Evolutionary conservation across 768 basidiomycete species (phyloP).

Genomic region (Vishniacozyma victoriae): DNA sequence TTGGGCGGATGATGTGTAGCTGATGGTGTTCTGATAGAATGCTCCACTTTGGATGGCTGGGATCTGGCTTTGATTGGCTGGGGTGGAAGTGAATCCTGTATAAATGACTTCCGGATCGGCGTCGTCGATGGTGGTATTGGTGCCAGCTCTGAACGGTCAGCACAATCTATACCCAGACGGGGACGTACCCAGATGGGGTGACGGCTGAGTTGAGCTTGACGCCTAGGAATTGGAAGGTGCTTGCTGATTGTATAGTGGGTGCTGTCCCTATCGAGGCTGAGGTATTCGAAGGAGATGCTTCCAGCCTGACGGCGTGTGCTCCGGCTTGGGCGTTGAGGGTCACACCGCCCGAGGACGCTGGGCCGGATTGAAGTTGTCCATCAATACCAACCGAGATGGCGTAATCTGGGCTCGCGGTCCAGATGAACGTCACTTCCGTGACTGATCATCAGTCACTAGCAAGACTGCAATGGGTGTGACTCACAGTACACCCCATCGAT

Average conservation of each 20-base stretch:
- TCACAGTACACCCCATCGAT: constrained; percentile 10
- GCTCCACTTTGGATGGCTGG: constrained; percentile 18
- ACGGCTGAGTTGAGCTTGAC: neutral
- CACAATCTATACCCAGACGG: too few relatives aligned
- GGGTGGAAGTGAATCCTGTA: constrained; percentile 20
- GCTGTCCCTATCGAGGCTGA: neutral
- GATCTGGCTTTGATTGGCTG: constrained; percentile 1
- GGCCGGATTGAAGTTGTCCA: constrained; percentile 7
- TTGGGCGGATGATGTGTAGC: constrained; percentile 26
- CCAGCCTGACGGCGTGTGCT: constrained; percentile 17
- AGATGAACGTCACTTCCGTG: constrained; percentile 11
- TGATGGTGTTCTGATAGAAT: constrained; percentile 29
- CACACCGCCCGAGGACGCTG: constrained; percentile 1
- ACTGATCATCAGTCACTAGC: constrained; percentile 8
- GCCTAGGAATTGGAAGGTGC: constrained; percentile 3
- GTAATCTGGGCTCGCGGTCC: neutral
- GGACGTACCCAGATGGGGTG: too few relatives aligned
- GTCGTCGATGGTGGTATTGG: constrained; percentile 33
- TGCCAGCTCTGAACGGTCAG: constrained; percentile 3
- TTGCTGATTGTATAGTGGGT: neutral
- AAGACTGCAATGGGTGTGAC: constrained; percentile 1
- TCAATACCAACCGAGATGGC: constrained; percentile 15
- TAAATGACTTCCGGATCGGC: constrained; percentile 19
- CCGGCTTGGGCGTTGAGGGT: constrained; percentile 5
- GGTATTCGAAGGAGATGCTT: constrained; percentile 4